Conservation (phyloP, 164 flowering plant species). For the Taxillus chinensis region DNA sequence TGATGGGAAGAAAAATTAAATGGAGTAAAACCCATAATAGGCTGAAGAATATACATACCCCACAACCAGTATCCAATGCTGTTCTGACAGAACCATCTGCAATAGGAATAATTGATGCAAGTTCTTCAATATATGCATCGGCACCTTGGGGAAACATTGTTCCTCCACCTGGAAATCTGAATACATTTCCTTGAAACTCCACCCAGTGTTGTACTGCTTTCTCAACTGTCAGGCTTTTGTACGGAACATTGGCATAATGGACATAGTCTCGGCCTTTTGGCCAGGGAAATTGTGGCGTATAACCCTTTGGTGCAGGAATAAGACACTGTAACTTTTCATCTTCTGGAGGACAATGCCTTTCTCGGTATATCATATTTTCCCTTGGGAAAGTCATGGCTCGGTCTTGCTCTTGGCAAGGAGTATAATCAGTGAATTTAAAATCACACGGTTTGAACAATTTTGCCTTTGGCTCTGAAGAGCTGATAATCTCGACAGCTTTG, state of each 20-base stretch:
- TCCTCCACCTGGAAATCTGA: constrained; percentile 97
- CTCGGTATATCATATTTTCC: constrained; percentile 88
- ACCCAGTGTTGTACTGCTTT: constrained; percentile 96
- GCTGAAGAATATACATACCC: constrained; percentile 40
- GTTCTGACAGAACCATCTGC: constrained; percentile 80
- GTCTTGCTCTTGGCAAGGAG: constrained; percentile 94
- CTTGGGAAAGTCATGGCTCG: constrained; percentile 93
- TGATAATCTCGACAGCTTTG: constrained; percentile 26
- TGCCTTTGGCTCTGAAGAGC: constrained; percentile 35
- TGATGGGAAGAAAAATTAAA: background rate
- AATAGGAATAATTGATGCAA: constrained; percentile 81
- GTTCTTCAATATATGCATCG: constrained; percentile 90
- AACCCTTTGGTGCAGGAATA: constrained; percentile 87
- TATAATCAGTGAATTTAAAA: constrained; percentile 55
- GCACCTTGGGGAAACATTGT: constrained; percentile 99
- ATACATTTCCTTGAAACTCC: constrained; percentile 73
- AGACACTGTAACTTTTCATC: constrained; percentile 76
- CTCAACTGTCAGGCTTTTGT: constrained; percentile 74
- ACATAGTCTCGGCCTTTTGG: constrained; percentile 91
- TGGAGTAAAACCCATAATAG: background rate
- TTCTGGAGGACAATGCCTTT: constrained; percentile 84
- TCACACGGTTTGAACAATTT: constrained; percentile 60
- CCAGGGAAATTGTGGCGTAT: constrained; percentile 82
- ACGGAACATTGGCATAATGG: constrained; percentile 84
- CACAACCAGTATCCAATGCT: constrained; percentile 95